phyloP scores from a whole-genome alignment of 75 land plant genomes.

The Picea glauca region DNA sequence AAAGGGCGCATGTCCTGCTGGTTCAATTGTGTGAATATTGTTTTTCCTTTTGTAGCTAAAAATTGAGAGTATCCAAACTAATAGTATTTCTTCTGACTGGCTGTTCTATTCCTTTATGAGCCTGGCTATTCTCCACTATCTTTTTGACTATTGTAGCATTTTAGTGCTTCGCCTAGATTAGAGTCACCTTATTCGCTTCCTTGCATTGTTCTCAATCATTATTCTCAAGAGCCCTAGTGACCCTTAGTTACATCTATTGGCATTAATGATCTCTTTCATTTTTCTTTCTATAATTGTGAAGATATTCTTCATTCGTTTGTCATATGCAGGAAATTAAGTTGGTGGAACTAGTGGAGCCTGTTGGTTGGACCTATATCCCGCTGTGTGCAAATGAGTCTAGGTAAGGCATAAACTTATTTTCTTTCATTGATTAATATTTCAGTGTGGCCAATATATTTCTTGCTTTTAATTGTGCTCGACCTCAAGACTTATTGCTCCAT shows the following conservation, averaged over 20 bases:
- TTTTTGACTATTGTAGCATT: background rate
- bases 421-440: too few species aligned
- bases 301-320: background rate
- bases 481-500: too few species aligned
- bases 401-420: conserved; percentile 22
- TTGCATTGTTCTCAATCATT: too few species aligned
- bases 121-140: background rate
- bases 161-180: background rate
- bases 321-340: conserved; percentile 77
- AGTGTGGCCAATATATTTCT: too few species aligned
- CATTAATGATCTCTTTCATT: background rate
- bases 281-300: background rate
- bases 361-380: conserved; percentile 86
- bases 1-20: too few species aligned
- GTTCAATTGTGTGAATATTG: too few species aligned
- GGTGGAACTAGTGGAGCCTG: conserved; percentile 89
- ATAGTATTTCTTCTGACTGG: too few species aligned
- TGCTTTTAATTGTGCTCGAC: too few species aligned
- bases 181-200: too few species aligned
- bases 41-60: too few species aligned
- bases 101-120: too few species aligned
- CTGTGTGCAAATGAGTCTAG: conserved; percentile 87
- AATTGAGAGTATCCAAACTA: background rate
- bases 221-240: too few species aligned
- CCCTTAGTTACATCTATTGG: background rate